Percentiles rank a stretch among this genome's conserved stretches.
phyloP scores from a whole-genome alignment of 2,329 filamentous ascomycete species.

The Talaromyces verruculosus region DNA sequence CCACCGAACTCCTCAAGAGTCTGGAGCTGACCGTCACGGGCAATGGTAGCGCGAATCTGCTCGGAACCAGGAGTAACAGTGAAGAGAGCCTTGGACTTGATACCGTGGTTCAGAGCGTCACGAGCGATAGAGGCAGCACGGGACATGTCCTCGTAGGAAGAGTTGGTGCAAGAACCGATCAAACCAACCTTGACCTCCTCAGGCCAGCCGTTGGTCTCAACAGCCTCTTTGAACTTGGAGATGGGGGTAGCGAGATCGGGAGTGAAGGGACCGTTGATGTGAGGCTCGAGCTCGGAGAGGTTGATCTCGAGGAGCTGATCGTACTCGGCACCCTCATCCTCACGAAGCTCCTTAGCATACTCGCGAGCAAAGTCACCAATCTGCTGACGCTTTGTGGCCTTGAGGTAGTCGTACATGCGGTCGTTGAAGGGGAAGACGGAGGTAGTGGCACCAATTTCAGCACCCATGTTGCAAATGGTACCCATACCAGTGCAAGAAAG shows the following conservation, averaged over 20 bases:
- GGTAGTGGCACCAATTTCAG: conserved; percentile 72
- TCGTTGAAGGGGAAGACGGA: conserved; percentile 98
- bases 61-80: conserved; percentile 95
- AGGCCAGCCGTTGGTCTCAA: conserved; percentile 93
- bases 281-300: conserved; percentile 89
- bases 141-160: conserved; percentile 84
- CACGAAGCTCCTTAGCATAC: conserved; percentile 81
- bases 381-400: conserved; percentile 81
- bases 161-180: conserved; percentile 98
- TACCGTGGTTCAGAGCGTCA: conserved; percentile 84
- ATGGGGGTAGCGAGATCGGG: conserved; percentile 97
- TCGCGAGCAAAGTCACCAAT: conserved; percentile 87
- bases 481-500: conserved; percentile 84
- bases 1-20: conserved; percentile 97
- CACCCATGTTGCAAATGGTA: conserved; percentile 71
- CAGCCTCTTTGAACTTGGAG: conserved; percentile 93
- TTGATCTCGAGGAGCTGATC: conserved; percentile 97
- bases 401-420: conserved; percentile 94
- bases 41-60: conserved; percentile 92
- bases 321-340: conserved; percentile 90
- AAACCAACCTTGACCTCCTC: conserved; percentile 94
- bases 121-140: conserved; percentile 87
- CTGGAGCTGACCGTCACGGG: conserved; percentile 83
- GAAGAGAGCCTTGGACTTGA: conserved; percentile 93
- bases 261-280: conserved; percentile 98